Evolutionary conservation across 1,139 yeast species (phyloP).

Genomic region (Debaryomyces udenii): DNA sequence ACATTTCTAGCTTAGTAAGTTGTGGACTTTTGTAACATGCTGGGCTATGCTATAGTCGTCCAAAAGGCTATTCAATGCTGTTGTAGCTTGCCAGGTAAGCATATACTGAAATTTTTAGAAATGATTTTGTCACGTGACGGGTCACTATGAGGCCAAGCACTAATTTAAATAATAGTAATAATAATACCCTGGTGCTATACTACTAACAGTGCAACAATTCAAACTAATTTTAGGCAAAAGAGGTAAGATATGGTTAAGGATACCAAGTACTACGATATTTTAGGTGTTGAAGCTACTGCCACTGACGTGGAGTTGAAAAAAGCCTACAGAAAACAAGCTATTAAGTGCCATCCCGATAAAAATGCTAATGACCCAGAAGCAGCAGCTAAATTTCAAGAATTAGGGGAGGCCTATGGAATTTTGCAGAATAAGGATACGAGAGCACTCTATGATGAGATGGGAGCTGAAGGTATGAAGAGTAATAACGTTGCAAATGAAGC

Average conservation of each 20-base stretch:
- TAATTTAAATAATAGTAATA: too few species aligned
- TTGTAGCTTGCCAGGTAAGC: too few species aligned
- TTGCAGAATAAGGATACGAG: conserved; percentile 41
- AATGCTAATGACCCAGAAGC: conserved; percentile 78
- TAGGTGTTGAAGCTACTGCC: conserved; percentile 81
- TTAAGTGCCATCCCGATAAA: conserved; percentile 95
- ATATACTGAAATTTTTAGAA: too few species aligned
- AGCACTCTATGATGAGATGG: conserved; percentile 45
- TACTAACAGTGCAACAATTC: too few species aligned
- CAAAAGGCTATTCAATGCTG: too few species aligned
- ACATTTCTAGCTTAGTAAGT: too few species aligned
- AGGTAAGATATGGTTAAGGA: conserved; percentile 74
- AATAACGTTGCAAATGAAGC: conserved; percentile 26
- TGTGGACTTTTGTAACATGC: too few species aligned
- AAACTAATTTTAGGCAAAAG: too few species aligned
- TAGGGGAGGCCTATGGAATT: conserved; percentile 56
- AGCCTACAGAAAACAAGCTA: conserved; percentile 90
- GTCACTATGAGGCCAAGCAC: too few species aligned
- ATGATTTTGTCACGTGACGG: too few species aligned
- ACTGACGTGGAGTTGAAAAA: conserved; percentile 84
- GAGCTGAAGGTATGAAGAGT: conserved; percentile 45
- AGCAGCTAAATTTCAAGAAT: conserved; percentile 92
- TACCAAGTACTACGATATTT: conserved; percentile 81
- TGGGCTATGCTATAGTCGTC: too few species aligned
- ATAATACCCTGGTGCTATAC: too few species aligned